Evolutionary conservation across 345 rosid genomes (phyloP), one percentile per base, ranked within the genome.

Genomic region (Brassica juncea): DNA sequence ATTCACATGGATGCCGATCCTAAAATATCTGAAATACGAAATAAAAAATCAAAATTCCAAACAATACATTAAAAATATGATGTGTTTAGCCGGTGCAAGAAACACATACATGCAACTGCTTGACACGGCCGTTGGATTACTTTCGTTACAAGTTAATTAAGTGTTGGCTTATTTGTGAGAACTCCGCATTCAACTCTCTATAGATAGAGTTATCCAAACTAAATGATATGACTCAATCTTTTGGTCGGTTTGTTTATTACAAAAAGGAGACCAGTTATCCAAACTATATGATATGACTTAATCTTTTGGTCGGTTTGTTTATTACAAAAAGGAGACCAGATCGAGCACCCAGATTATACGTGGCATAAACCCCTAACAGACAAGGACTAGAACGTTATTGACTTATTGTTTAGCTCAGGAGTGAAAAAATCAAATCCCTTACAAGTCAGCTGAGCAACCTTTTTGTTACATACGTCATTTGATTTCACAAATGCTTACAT

Each of bases 41-140:
- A 49, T n/a, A n/a, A 49, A 49, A 49, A 49, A 5, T 49, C 57
- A 5, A 3, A 39, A 49, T 14, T 49, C 19, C 5, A 49, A 14
- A 49, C 5, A 49, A 49, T n/a, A 49, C 7, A n/a, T 49, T 49
- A 49, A 49, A 39, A n/a, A 14, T 49, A n/a, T 49, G 2, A 49
- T 49, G 6, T 3, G 44, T 71, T 71, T 54, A 23, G 82, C 59
- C 73, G 82, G 77, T 72, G 63, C 34, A 72, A 71, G 71, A 71
- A 52, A 60, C 65, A 71, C 6, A 52, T 32, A 78, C 44, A 66
- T 19, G 12, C 27, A 78, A 66, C 77, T 72, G 62, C 73, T 23
- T 66, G 68, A 55, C 37, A 78, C 28, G 82, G 68, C 74, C 82
- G 82, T 79, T 73, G 15, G 35, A 32, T 73, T 67, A 58, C 78